Conservation (phyloP, 2,329 filamentous ascomycete species). For the Aspergillus tanneri region DNA sequence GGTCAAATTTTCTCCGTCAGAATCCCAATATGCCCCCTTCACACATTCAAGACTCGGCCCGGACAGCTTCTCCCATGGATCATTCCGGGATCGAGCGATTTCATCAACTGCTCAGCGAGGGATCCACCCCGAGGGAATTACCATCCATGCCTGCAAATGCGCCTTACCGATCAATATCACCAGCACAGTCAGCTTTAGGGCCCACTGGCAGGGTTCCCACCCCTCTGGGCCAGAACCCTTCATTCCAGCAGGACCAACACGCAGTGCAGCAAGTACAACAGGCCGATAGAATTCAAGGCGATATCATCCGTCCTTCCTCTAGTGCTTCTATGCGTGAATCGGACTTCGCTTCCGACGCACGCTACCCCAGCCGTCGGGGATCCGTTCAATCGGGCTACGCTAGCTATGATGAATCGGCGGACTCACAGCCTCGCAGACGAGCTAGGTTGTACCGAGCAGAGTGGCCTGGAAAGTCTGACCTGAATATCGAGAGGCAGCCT, state of each 20-base stretch:
- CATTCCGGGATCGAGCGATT: conserved; percentile 46
- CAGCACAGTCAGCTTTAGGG: conserved; percentile 36
- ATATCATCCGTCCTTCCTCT: conserved; percentile 60
- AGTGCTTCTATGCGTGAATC: conserved; percentile 54
- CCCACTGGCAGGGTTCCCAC: conserved; percentile 41
- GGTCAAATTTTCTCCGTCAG: conserved; percentile 73
- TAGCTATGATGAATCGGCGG: conserved; percentile 66
- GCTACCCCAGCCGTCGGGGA: conserved; percentile 31
- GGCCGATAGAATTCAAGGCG: conserved; percentile 34
- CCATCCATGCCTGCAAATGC: conserved; percentile 30
- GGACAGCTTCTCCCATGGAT: conserved; percentile 37
- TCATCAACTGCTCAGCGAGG: conserved; percentile 46
- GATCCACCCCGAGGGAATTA: conserved; percentile 45
- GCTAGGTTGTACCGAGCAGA: conserved; percentile 73
- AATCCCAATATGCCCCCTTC: conserved; percentile 54
- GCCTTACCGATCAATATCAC: conserved; percentile 38
- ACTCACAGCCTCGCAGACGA: conserved; percentile 68
- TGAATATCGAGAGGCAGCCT: conserved; percentile 66
- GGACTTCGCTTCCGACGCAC: conserved; percentile 30
- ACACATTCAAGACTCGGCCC: conserved; percentile 27
- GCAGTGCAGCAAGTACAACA: conserved; percentile 14
- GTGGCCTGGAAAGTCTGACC: conserved; percentile 66
- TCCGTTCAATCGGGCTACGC: conserved; percentile 60
- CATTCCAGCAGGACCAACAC: conserved; percentile 26
- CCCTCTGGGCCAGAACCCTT: conserved; percentile 30